Conservation (phyloP, 192 early-diverging fungal species). For the Backusella parvicylindrica region DNA sequence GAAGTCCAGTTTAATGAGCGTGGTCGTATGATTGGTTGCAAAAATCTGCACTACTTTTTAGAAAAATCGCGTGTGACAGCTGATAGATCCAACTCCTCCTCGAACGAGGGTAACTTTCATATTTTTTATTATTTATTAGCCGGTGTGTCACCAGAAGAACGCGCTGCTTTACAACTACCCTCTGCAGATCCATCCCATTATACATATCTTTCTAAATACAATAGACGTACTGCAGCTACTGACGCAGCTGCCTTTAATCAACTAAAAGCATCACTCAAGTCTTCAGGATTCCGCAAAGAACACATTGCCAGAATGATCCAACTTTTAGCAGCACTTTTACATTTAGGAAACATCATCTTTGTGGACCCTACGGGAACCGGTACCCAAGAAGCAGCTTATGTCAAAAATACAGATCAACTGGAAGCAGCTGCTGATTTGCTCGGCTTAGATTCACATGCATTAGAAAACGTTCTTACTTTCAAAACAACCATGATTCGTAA, state of each 20-base stretch:
- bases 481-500: constrained; percentile 80
- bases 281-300: constrained; percentile 58
- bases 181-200: constrained; percentile 55
- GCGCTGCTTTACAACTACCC: constrained; percentile 45
- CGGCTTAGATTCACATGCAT: constrained; percentile 65
- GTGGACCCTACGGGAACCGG: constrained; percentile 53
- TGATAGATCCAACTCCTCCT: constrained; percentile 42
- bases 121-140: constrained; percentile 83
- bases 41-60: constrained; percentile 68
- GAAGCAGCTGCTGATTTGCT: constrained; percentile 76
- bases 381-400: constrained; percentile 67
- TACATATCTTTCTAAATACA: constrained; percentile 50
- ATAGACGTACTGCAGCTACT: constrained; percentile 43
- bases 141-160: constrained; percentile 59
- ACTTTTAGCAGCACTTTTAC: constrained; percentile 81
- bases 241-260: constrained; percentile 58
- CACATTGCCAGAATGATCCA: constrained; percentile 76
- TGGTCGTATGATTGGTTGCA: constrained; percentile 81
- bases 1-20: constrained; percentile 88
- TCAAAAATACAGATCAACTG: constrained; percentile 75
- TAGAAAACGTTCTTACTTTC: constrained; percentile 75
- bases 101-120: constrained; percentile 61
- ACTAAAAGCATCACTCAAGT: constrained; percentile 52
- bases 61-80: constrained; percentile 58
- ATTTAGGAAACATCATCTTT: constrained; percentile 86